phyloP scores from a whole-genome alignment of 2,329 filamentous ascomycete genomes.

The Alternaria incomplexa region DNA sequence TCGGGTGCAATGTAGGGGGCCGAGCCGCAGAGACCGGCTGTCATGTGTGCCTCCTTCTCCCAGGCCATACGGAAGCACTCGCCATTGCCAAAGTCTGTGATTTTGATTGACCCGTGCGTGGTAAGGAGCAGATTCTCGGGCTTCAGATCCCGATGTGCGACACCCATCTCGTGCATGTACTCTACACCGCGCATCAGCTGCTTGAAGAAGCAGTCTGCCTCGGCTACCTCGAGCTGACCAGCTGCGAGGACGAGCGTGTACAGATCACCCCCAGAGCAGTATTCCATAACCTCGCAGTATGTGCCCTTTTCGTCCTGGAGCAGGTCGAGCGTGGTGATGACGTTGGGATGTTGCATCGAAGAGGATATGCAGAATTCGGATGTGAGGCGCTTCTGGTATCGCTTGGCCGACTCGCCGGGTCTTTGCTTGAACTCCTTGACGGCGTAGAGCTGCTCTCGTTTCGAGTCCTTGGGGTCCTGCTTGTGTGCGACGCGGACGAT shows the following conservation, averaged over 20 bases:
- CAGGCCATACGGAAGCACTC: slow-evolving; percentile 99
- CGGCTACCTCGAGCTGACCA: slow-evolving; percentile 86
- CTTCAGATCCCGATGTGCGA: slow-evolving; percentile 95
- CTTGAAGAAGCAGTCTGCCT: slow-evolving; percentile 98
- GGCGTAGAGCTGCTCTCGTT: slow-evolving; percentile 87
- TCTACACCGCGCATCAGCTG: slow-evolving; percentile 99
- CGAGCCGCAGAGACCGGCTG: slow-evolving; percentile 92
- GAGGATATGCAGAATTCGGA: slow-evolving; percentile 99
- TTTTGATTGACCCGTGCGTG: slow-evolving; percentile 90
- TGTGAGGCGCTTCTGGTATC: slow-evolving; percentile 96
- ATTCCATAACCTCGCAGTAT: slow-evolving; percentile 99
- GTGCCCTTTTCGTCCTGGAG: slow-evolving; percentile 96
- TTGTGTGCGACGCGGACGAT: slow-evolving; percentile 99
- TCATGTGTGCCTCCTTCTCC: slow-evolving; percentile 99
- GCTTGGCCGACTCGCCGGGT: slow-evolving; percentile 93
- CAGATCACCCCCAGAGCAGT: slow-evolving; percentile 93
- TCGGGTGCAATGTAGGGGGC: slow-evolving; percentile 97
- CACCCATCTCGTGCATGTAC: slow-evolving; percentile 99
- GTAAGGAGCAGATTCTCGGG: slow-evolving; percentile 95
- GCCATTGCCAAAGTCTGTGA: slow-evolving; percentile 98
- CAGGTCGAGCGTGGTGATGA: slow-evolving; percentile 96
- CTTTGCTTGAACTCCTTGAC: slow-evolving; percentile 97
- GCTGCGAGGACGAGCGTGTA: slow-evolving; percentile 92
- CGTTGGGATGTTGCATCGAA: slow-evolving; percentile 92
- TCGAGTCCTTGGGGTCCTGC: slow-evolving; percentile 77